A percentile compares a stretch with the other conserved stretches of the same genome.
These are phyloP conservation scores for Aspergillus pseudoglaucus DNA, from an alignment of 2,329 filamentous ascomycete genomes.

Conservation along the genomic window DNA sequence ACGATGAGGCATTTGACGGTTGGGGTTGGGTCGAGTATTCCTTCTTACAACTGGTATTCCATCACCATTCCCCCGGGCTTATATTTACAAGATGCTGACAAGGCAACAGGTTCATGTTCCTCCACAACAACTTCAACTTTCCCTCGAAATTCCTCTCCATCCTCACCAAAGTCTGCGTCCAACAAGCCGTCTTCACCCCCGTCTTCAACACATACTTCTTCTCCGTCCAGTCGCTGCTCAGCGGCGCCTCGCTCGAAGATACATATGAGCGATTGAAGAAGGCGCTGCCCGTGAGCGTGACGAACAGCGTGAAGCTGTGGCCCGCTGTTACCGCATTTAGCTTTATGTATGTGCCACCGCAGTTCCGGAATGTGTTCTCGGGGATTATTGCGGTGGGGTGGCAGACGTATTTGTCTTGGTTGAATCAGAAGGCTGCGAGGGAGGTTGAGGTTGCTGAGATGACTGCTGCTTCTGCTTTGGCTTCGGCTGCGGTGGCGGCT, in stretches of 20 bases:
- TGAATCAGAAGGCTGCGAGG: conserved; percentile 68
- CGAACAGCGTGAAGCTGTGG: conserved; percentile 83
- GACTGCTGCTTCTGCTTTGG: conserved; percentile 8
- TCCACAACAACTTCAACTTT: conserved; percentile 80
- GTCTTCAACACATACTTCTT: conserved; percentile 81
- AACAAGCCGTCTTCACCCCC: conserved; percentile 75
- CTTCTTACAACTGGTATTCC: conserved; percentile 69
- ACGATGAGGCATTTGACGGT: conserved; percentile 68
- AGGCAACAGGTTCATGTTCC: conserved; percentile 63
- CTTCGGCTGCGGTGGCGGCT: conserved; percentile 11
- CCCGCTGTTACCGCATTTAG: conserved; percentile 78
- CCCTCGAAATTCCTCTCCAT: conserved; percentile 64
- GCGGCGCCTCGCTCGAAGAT: conserved; percentile 59
- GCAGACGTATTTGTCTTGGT: conserved; percentile 82
- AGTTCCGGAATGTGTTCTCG: conserved; percentile 74
- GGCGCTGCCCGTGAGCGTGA: conserved; percentile 68
- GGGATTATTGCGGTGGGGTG: conserved; percentile 77
- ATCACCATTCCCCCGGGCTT: background rate
- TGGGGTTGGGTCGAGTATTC: conserved; percentile 66
- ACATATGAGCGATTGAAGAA: conserved; percentile 64
- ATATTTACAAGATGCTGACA: too few species aligned
- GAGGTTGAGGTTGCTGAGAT: conserved; percentile 39
- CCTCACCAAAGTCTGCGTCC: conserved; percentile 68
- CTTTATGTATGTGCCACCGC: conserved; percentile 73
- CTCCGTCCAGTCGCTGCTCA: conserved; percentile 66